A percentile compares a stretch with the other conserved stretches of the same genome.
These are phyloP conservation scores for Aspergillus brasiliensis DNA, from an alignment of 2,329 filamentous ascomycete species.

Conservation along the genomic window DNA sequence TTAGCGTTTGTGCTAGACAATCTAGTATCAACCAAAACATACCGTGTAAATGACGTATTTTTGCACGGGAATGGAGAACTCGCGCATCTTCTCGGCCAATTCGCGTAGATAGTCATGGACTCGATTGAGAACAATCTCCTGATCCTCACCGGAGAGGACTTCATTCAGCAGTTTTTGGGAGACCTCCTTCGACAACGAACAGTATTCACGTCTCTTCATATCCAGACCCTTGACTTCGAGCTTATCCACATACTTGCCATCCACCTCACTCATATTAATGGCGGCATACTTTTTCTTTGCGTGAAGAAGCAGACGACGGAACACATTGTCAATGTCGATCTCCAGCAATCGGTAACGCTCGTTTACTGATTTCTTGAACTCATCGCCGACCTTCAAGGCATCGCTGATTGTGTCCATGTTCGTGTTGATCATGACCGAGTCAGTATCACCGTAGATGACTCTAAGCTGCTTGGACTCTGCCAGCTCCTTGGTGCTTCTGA, in stretches of 20 bases:
- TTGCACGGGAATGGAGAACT: constrained; percentile 69
- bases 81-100: constrained; percentile 82
- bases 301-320: constrained; percentile 87
- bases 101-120: constrained; percentile 93
- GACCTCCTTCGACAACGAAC: constrained; percentile 90
- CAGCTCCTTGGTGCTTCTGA: constrained; percentile 91
- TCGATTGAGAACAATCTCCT: constrained; percentile 81
- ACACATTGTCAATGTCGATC: constrained; percentile 98
- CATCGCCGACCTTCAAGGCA: constrained; percentile 85
- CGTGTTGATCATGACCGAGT: constrained; percentile 99
- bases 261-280: constrained; percentile 85
- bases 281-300: constrained; percentile 99
- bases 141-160: constrained; percentile 89
- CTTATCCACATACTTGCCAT: constrained; percentile 89
- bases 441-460: constrained; percentile 98
- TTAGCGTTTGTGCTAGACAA: constrained; percentile 20
- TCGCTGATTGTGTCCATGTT: constrained; percentile 92
- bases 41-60: constrained; percentile 96
- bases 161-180: constrained; percentile 89
- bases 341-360: constrained; percentile 89
- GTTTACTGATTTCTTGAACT: constrained; percentile 95
- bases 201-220: constrained; percentile 97
- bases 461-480: constrained; percentile 88
- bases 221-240: constrained; percentile 98
- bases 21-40: constrained; percentile 21